Conservation (phyloP, 192 early-diverging fungal species). For the Chytriomyces hyalinus region DNA sequence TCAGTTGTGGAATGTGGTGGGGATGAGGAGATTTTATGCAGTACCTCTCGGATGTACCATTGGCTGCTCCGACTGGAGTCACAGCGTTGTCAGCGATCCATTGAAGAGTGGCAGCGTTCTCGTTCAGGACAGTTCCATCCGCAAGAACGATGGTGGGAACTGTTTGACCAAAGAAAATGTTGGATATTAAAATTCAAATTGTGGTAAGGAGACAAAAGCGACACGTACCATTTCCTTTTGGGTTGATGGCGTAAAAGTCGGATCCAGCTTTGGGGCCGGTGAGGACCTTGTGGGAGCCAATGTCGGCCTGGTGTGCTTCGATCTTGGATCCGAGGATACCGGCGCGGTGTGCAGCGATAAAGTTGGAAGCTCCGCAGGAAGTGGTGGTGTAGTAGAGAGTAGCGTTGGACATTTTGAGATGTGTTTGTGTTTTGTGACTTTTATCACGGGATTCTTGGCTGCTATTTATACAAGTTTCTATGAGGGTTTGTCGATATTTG, state of each 20-base stretch:
- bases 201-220: not conserved
- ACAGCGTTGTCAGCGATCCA: conserved; percentile 39
- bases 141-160: conserved; percentile 37
- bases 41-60: conserved; percentile 10
- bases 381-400: conserved; percentile 33
- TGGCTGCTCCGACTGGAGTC: not conserved
- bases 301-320: conserved; percentile 25
- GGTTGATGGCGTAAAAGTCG: conserved; percentile 40
- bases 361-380: conserved; percentile 30
- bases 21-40: no score
- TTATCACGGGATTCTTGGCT: no score
- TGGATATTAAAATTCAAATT: not conserved
- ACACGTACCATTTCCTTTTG: not conserved
- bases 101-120: conserved; percentile 38
- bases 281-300: conserved; percentile 22
- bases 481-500: no score
- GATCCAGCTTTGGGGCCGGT: conserved; percentile 35
- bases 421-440: no score
- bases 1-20: not conserved
- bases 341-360: conserved; percentile 36
- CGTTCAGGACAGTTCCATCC: conserved; percentile 40
- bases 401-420: not conserved
- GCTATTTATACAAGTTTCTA: no score
- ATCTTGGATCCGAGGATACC: conserved; percentile 33
- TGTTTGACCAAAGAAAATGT: not conserved